Base-by-base conservation (phyloP, 345 rosid genomes). In the Gossypium rotundifolium region DNA sequence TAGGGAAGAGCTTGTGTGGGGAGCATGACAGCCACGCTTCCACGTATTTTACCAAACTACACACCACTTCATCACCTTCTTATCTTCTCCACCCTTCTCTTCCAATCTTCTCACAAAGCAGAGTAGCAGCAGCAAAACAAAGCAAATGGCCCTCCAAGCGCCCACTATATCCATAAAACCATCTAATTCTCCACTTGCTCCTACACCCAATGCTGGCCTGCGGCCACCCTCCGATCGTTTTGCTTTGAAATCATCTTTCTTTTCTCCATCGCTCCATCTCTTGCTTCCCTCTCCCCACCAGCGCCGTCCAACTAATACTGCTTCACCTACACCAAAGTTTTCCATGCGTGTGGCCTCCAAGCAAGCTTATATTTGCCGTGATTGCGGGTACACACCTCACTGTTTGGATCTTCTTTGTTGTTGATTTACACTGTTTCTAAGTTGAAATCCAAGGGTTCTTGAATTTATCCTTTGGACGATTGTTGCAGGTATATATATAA, bases 321-420 rank as follows among this genome's bases (percentile, higher is more conserved):
- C 84, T 65, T 53, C 58, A 7, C 67, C 84, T 70, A 59, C 90
- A 59, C 86, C 92, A 13, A 89, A 75, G 68, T 77, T 86, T 82
- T 84, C 89, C 87, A 90, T 91, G 95, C 97, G 97, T 71, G 85
- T 82, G 48, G 87, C 94, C 75, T 85, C 97, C 79, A 91, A 91
- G 79, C 90, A 92, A 84, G 84, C 97, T 51, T 92, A 91, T 75
- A 92, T 94, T 38, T 94, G 97, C 79, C 92, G 97, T 17, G 97
- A 94, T 73, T 94, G 99, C 85, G 99, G 99, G 97, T 94, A 73
- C 10, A 22, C 2, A n/a, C 29, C 27, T 70, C 25, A 1, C 3
- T 53, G 2, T 1, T 72, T 25, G 12, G 2, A 25, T 60, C 29
- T 57, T 44, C 4, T 10, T 45, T 44, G 40, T 60, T 40, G 63